phyloP scores from a whole-genome alignment of 805 yeast species.

The Ogataea dorogensis region DNA sequence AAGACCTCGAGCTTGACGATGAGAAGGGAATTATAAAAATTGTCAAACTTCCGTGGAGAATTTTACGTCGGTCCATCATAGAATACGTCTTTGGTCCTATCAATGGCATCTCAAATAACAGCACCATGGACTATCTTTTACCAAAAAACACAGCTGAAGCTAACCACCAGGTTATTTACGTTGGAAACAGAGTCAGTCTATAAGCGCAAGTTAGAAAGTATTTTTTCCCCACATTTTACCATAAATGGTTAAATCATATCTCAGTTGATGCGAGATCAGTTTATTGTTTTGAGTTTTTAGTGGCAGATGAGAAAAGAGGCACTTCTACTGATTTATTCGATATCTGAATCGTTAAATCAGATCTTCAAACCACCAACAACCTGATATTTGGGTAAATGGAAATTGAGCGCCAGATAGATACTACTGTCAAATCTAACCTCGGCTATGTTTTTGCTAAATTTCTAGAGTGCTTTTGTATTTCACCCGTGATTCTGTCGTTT shows the following conservation, averaged over 20 bases:
- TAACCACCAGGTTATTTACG: conserved; percentile 24
- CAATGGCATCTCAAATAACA: conserved; percentile 20
- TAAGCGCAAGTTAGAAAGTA: conserved; percentile 1
- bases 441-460: background rate
- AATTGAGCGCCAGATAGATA: no score
- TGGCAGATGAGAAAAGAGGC: no score
- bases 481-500: conserved; percentile 3
- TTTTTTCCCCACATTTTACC: conserved; percentile 4
- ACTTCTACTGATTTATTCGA: no score
- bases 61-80: conserved; percentile 13
- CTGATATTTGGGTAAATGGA: no score
- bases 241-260: background rate
- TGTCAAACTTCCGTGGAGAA: conserved; percentile 7
- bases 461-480: background rate
- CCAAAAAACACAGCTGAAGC: conserved; percentile 11
- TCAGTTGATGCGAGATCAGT: background rate
- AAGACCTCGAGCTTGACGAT: conserved; percentile 5
- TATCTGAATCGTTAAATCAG: no score
- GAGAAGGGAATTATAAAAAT: background rate
- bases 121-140: conserved; percentile 21
- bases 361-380: no score
- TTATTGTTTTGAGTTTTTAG: background rate
- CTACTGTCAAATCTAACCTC: background rate
- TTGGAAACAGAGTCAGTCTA: conserved; percentile 21
- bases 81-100: conserved; percentile 19